These are phyloP conservation scores for Asterophora lycoperdoides DNA, from an alignment of 768 basidiomycete genomes.

Conservation along the genomic window DNA sequence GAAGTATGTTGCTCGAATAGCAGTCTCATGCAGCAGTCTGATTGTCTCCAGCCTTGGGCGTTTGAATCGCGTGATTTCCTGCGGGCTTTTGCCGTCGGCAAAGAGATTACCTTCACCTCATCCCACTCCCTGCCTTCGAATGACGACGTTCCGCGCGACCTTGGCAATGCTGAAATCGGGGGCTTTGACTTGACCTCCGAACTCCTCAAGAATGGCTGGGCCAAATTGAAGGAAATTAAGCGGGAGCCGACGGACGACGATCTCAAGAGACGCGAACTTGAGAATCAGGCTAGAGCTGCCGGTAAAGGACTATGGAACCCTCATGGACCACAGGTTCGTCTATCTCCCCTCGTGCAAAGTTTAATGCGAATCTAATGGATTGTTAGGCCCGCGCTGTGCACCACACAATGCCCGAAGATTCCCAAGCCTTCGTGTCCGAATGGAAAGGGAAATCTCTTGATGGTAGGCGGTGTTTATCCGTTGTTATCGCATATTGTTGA, in stretches of 20 bases:
- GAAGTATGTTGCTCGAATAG: conserved; percentile 49
- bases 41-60: conserved; percentile 67
- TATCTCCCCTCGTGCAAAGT: background rate
- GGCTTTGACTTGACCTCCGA: conserved; percentile 72
- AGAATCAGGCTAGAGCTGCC: conserved; percentile 69
- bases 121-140: conserved; percentile 74
- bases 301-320: conserved; percentile 85
- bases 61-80: conserved; percentile 93
- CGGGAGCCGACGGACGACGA: conserved; percentile 82
- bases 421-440: conserved; percentile 82
- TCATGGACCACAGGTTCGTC: conserved; percentile 60
- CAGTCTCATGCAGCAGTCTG: conserved; percentile 5
- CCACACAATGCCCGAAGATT: conserved; percentile 86
- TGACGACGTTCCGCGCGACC: conserved; percentile 74
- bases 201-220: conserved; percentile 89
- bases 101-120: conserved; percentile 81
- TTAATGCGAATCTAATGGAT: conserved; percentile 4
- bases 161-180: conserved; percentile 70
- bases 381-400: conserved; percentile 66
- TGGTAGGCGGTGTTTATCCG: conserved; percentile 41
- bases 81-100: conserved; percentile 80
- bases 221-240: conserved; percentile 83
- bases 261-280: conserved; percentile 62
- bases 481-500: conserved; percentile 4
- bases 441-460: conserved; percentile 92